Conservation (phyloP, 768 basidiomycete species). For the Omphalotus guepiniiformis region DNA sequence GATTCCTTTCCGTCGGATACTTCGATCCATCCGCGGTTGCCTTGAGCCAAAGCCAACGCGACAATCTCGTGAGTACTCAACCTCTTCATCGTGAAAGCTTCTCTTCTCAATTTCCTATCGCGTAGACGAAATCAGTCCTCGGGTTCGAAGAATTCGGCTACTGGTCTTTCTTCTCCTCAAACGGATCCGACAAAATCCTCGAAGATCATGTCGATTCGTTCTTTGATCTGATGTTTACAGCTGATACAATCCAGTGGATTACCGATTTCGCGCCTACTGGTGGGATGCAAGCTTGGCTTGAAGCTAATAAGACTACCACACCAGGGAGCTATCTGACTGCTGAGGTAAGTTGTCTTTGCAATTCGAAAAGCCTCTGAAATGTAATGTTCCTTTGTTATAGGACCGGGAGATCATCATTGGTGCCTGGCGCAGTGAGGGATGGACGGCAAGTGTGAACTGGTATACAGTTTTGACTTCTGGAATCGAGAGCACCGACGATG, state of each 20-base stretch:
- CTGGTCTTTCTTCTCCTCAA: conserved; percentile 31
- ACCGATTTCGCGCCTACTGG: conserved; percentile 33
- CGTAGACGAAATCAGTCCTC: conserved; percentile 12
- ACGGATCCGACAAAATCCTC: conserved; percentile 28
- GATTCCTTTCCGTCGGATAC: conserved; percentile 35
- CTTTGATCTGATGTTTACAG: conserved; percentile 25
- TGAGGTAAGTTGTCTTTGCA: too few relatives aligned
- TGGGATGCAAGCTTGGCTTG: conserved; percentile 31
- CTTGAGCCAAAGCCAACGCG: neutral
- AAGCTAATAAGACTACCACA: conserved; percentile 22
- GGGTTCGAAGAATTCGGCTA: conserved; percentile 32
- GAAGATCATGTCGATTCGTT: conserved; percentile 36
- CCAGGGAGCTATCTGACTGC: conserved; percentile 25
- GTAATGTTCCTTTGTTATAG: too few relatives aligned
- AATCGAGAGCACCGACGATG: too few relatives aligned
- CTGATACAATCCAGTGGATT: conserved; percentile 31
- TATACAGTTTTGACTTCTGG: too few relatives aligned
- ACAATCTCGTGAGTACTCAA: too few relatives aligned
- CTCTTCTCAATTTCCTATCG: too few relatives aligned
- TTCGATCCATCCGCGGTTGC: conserved; percentile 21
- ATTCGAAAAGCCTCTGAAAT: too few relatives aligned
- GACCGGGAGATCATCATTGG: too few relatives aligned
- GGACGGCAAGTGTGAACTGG: too few relatives aligned
- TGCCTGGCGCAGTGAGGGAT: too few relatives aligned
- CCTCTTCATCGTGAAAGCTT: too few relatives aligned